phyloP scores from a whole-genome alignment of 225 moss, liverwort and hornwort species.

The Marchantia polymorpha region DNA sequence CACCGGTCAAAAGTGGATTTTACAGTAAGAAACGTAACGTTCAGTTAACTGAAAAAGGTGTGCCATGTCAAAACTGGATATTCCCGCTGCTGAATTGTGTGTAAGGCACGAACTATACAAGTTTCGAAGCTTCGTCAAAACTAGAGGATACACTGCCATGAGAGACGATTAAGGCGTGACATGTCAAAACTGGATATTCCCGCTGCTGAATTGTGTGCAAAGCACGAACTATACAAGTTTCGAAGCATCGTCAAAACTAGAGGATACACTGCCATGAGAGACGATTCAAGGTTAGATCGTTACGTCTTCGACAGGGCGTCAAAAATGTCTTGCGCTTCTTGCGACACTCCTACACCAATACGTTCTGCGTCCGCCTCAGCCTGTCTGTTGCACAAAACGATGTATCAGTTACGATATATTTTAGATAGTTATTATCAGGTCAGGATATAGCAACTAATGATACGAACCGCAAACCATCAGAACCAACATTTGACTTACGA shows the following conservation, averaged over 20 bases:
- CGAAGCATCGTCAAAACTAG: background rate
- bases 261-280: background rate
- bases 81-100: too few relatives aligned
- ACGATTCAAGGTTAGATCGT: background rate
- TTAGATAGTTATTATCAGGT: too few relatives aligned
- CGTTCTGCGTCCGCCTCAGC: conserved; percentile 96
- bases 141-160: background rate
- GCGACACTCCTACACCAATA: conserved; percentile 92
- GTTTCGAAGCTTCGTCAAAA: background rate
- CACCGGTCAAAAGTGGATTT: background rate
- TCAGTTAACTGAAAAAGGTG: too few relatives aligned
- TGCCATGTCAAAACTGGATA: too few relatives aligned
- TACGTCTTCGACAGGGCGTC: conserved; percentile 99
- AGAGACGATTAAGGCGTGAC: too few relatives aligned
- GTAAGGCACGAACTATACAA: background rate
- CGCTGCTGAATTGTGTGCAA: too few relatives aligned
- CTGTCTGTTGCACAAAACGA: conserved; percentile 54
- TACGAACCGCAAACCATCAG: too few relatives aligned
- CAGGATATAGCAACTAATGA: too few relatives aligned
- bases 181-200: too few relatives aligned
- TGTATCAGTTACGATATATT: too few relatives aligned
- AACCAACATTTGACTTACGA: too few relatives aligned
- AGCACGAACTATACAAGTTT: background rate
- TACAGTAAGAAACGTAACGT: too few relatives aligned
- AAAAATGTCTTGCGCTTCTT: conserved; percentile 98